These are phyloP conservation scores for Pseudogymnoascus sp. DNA, from an alignment of 2,329 filamentous ascomycete species.

Conservation along the genomic window DNA sequence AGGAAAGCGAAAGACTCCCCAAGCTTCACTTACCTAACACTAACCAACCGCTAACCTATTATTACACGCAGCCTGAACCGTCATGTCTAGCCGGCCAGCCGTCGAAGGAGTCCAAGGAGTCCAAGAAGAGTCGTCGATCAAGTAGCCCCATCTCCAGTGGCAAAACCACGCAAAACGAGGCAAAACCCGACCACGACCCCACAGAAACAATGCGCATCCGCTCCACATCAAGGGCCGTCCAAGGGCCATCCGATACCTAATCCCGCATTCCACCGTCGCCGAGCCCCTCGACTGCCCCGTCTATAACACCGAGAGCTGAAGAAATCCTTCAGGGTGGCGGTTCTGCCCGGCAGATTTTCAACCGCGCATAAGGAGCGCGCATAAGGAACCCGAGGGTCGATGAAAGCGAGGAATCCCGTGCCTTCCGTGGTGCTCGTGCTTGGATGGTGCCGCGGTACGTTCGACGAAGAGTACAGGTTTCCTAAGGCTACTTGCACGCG, in stretches of 20 bases:
- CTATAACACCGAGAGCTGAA: background rate
- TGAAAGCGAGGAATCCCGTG: background rate
- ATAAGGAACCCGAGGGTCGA: background rate
- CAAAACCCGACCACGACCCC: background rate
- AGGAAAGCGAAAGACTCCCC: background rate
- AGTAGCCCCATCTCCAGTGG: background rate
- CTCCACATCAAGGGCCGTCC: background rate
- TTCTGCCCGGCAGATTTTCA: conserved; percentile 1
- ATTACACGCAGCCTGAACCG: background rate
- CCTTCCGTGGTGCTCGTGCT: background rate
- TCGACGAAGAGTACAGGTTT: background rate
- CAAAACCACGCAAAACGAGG: background rate
- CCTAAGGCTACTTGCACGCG: background rate
- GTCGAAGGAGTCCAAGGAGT: background rate
- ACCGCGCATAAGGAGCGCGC: background rate
- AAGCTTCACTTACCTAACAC: background rate
- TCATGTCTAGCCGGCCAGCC: background rate
- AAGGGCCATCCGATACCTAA: conserved; percentile 2
- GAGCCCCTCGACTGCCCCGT: background rate
- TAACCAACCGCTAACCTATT: background rate
- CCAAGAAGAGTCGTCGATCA: background rate
- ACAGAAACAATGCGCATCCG: background rate
- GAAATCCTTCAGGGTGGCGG: background rate
- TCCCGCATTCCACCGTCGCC: background rate
- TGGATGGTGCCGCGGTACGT: background rate